Evolutionary conservation across 2,329 filamentous ascomycete genomes (phyloP), one percentile per base, ranked within the genome.

Genomic region (Rosellinia necatrix): DNA sequence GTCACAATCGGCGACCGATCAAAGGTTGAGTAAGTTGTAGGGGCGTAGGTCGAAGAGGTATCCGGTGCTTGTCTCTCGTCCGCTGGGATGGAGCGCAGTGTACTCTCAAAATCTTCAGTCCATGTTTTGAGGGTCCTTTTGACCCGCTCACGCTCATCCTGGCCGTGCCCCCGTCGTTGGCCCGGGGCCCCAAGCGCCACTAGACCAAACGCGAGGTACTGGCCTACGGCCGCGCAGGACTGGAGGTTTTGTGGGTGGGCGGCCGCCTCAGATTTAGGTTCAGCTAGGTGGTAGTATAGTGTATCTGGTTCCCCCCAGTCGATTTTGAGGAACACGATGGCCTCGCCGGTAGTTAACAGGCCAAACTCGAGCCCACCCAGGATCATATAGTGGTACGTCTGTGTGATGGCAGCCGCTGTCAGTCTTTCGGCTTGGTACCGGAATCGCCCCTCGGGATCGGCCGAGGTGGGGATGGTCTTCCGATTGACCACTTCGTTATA

Each of bases 321-420:
- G 8, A 77, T 57, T 41, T 68, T 71, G n/a, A 81, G 69, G 53
- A 78, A 79, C 25, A 79, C 72, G 42, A 73, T 74, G 2, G 72
- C 70, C 62, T 80, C 73, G 19, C 75, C 74, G 1, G 74, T 80
- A 13, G 69, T 72, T 32, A 81, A 51, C 22, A 71, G 68, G 10
- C 78, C 71, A 57, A 77, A 78, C 52, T 76, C 71, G 6, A 79
- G 67, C 0, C 79, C 75, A 12, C 66, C 67, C 46, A 75, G 62
- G 9, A 82, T 72, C 72, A 82, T 82, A 64, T 81, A 80, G 30
- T 77, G 72, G 61, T 77, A 82, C 0, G 72, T 75, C 65, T 82
- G 74, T 4, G 75, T 76, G 32, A 82, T 65, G 10, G 78, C 73
- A 21, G 77, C 73, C 7, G 72, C 48, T 5, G 52, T 56, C 25